Evolutionary conservation across 495 filamentous ascomycete genomes (phyloP), one percentile per base, ranked within the genome.

Genomic region (Penicillium robsamsonii): DNA sequence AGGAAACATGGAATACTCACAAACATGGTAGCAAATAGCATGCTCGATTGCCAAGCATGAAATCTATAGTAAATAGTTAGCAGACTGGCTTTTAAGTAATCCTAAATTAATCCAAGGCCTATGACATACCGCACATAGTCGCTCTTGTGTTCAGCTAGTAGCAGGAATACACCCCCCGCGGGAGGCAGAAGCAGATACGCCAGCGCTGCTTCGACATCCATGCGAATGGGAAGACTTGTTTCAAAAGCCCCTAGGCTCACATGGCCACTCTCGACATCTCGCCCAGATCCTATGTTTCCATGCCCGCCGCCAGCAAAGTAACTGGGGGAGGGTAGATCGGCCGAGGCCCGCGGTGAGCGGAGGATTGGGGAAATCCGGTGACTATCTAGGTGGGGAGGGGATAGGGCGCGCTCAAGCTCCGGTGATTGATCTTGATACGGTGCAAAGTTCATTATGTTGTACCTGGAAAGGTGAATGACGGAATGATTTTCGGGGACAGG

Each of bases 11-110:
- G 43, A 31, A 7, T 48, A 76, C 81, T 63, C 70, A 93, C 85
- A 69, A 96, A 95, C 45, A 98, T 69, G 54, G 81, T 83, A 18
- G 89, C 85, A 70, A 97, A 98, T 15, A 97, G 71, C 70, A 97
- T 80, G 57, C 87, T 87, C 4, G 86, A 89, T 73, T 97, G 93
- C 93, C 94, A 97, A 8, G 92, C 94, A 71, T 98, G 94, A 59
- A 96, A 96, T 61, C 91, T 95, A 62, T 33, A 68, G 42, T 3
- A 12, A 5, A 12, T 10, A 15, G 31, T 67, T 17, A 69, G 57
- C 18, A 35, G 12, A 33, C 6, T 18, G 3, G 12, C 31, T 30
- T 25, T 22, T 40, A 25, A 44, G 42, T 11, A 20, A 4, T 7
- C 7, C 1, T 4, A 6, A 0, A 25, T 40, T 17, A 0, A 17